phyloP scores from a whole-genome alignment of 2,329 filamentous ascomycete species.

The Cordyceps fumosorosea region DNA sequence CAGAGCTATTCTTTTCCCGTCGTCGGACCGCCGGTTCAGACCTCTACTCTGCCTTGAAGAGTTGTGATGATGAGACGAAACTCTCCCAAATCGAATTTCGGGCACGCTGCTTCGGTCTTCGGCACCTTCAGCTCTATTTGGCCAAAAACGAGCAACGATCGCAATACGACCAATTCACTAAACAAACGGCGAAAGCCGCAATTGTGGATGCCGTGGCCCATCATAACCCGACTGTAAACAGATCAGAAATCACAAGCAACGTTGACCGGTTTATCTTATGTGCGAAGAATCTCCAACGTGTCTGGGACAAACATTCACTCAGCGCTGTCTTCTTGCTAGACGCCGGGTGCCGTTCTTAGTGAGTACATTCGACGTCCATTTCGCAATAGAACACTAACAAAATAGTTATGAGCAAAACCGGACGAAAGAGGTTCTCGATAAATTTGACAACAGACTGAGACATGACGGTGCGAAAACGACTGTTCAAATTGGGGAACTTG shows the following conservation, averaged over 20 bases:
- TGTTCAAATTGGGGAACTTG: background rate
- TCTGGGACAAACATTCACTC: background rate
- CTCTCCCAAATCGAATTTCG: background rate
- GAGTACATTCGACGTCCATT: no score
- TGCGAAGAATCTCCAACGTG: background rate
- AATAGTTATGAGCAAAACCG: background rate
- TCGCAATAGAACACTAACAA: no score
- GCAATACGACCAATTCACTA: no score
- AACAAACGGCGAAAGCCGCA: no score
- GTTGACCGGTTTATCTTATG: background rate
- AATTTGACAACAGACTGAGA: background rate
- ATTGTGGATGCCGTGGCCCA: background rate
- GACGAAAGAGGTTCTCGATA: background rate
- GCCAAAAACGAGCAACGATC: no score
- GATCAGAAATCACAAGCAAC: background rate
- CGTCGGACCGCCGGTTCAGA: background rate
- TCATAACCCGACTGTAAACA: background rate
- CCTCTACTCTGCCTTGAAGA: background rate
- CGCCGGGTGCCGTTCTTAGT: background rate
- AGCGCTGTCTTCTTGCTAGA: background rate
- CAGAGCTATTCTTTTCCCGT: no score
- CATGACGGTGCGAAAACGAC: background rate
- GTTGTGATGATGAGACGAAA: background rate
- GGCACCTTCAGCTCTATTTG: background rate
- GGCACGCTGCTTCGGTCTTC: background rate